Base-by-base conservation (phyloP, 495 filamentous ascomycete species). In the Aspergillus ostianus region DNA sequence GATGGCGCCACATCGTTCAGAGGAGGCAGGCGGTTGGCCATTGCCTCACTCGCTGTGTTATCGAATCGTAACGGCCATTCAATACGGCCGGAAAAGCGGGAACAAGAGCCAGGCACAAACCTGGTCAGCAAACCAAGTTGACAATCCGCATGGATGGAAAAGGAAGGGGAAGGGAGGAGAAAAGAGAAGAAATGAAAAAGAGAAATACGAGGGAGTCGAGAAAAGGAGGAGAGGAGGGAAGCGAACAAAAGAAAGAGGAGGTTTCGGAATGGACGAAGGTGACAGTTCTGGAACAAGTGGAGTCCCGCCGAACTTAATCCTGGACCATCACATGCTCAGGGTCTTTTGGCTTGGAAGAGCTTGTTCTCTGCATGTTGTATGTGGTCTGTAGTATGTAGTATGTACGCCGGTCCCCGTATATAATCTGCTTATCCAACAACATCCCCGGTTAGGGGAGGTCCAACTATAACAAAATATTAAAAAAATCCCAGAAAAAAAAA, bases 31-130 rank as follows among this genome's bases (percentile, higher is more conserved):
- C 64, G 71, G 65, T 60, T 70, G 68, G 73, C 69, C 75, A 78
- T 78, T 66, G 69, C 75, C 75, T 73, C 63, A 61, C 66, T 70
- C 63, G 62, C 62, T 64, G 62, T 63, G 59, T 60, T 70, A 71
- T 57, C 48, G 55, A 63, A 66, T 51, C 51, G 55, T 51, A 53
- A 64, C 58, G 59, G 67, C 71, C 72, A 76, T 76, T 58, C 73
- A 73, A 62, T n/a, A 52, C 53, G 12, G 61, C 44, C 26, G 53
- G 3, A 50, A 53, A 52, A 21, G 56, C 30, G 50, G 18, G 20
- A 27, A 54, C 21, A 27, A 48, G 15, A 53, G 13, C 56, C 63
- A 62, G 53, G 56, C 29, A 51, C 47, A 27, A 45, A 49, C 51
- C 53, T 57, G 54, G 52, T 59, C 60, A 58, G 48, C 36, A 50